phyloP scores from a whole-genome alignment of 139 green algal genomes.

The Micractinium conductrix region DNA sequence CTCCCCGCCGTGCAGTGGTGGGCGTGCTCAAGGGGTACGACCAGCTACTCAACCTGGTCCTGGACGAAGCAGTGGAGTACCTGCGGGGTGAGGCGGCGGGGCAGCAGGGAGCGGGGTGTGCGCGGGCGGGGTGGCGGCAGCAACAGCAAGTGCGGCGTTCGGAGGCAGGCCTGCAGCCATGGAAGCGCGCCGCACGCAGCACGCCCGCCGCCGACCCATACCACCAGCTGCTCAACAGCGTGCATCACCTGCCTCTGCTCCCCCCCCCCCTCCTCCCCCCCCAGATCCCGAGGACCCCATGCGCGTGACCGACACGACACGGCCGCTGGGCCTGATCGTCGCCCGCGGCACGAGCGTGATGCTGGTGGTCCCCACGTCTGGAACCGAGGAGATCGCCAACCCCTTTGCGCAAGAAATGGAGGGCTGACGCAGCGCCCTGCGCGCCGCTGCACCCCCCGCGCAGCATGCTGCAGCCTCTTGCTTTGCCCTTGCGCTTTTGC shows the following conservation, averaged over 20 bases:
- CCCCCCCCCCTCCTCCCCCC: background rate
- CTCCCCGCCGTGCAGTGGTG: conserved; percentile 49
- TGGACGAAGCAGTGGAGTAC: conserved; percentile 94
- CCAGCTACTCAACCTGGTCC: conserved; percentile 97
- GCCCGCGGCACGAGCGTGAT: conserved; percentile 94
- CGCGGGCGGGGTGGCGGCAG: background rate
- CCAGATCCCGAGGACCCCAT: conserved; percentile 89
- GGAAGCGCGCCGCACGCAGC: too few relatives aligned
- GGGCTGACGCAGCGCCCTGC: background rate
- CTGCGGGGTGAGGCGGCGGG: conserved; percentile 73
- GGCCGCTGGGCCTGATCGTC: conserved; percentile 85
- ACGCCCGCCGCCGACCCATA: background rate
- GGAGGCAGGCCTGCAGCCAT: too few relatives aligned
- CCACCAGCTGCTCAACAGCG: too few relatives aligned
- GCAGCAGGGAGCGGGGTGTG: background rate
- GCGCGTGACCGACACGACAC: conserved; percentile 83
- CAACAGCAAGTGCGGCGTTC: too few relatives aligned
- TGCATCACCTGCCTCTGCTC: background rate
- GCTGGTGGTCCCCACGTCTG: conserved; percentile 85
- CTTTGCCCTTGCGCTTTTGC: background rate
- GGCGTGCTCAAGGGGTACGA: conserved; percentile 97
- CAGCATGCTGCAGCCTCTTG: background rate
- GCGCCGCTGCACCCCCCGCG: background rate
- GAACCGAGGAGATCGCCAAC: conserved; percentile 92
- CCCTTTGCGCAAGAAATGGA: conserved; percentile 69